These are phyloP conservation scores for Gynochthodes officinalis DNA, from an alignment of 257 asterid species.

Conservation along the genomic window DNA sequence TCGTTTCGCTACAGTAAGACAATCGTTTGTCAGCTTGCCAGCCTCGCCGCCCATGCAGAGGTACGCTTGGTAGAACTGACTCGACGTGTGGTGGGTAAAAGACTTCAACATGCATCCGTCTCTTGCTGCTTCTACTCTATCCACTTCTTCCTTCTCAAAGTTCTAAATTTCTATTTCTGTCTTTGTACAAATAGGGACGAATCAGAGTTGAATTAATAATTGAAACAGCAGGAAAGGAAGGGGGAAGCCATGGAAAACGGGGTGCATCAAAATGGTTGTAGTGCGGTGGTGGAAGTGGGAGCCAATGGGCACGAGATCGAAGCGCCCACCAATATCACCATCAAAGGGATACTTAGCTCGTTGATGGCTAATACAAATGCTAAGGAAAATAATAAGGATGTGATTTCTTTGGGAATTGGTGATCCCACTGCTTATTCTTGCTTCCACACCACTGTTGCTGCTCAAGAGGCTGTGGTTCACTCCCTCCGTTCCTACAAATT, in stretches of 20 bases:
- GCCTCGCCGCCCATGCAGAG: slow-evolving; percentile 12
- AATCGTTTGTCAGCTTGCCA: too few species aligned
- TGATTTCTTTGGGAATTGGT: slow-evolving; percentile 78
- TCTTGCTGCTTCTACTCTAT: neutral
- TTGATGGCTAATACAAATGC: slow-evolving; percentile 40
- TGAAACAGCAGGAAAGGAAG: neutral
- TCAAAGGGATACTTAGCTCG: slow-evolving; percentile 69
- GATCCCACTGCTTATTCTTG: slow-evolving; percentile 82
- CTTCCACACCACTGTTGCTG: slow-evolving; percentile 47
- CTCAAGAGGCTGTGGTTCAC: slow-evolving; percentile 54
- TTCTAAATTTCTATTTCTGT: neutral
- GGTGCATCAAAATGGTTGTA: slow-evolving; percentile 10
- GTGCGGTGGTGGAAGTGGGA: neutral
- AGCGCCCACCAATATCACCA: slow-evolving; percentile 50
- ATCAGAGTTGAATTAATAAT: neutral
- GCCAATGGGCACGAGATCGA: slow-evolving; percentile 25
- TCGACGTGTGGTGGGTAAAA: neutral
- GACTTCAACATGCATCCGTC: neutral
- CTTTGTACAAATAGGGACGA: neutral
- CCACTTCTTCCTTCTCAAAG: neutral
- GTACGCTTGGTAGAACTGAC: neutral
- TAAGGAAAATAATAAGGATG: slow-evolving; percentile 25
- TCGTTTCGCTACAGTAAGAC: too few species aligned
- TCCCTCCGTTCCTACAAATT: slow-evolving; percentile 60
- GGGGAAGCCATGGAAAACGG: slow-evolving; percentile 18